phyloP scores from a whole-genome alignment of 2,329 filamentous ascomycete genomes.

The Cordyceps fumosorosea region DNA sequence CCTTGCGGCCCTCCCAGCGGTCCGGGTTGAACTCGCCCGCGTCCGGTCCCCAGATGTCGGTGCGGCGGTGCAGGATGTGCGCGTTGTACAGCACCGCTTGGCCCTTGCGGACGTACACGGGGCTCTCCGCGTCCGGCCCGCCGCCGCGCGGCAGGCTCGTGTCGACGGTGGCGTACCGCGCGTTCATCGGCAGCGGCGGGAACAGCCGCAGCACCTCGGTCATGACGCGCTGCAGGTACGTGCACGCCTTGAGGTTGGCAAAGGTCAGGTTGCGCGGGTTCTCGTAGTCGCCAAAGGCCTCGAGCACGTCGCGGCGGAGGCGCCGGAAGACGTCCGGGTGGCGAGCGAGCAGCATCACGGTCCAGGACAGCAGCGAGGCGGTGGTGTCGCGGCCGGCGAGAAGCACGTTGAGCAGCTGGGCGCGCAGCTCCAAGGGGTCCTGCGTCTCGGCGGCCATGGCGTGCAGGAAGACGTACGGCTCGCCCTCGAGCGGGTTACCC shows the following conservation, averaged over 20 bases:
- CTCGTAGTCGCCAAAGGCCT: slow-evolving; percentile 43
- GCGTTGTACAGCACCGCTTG: slow-evolving; percentile 27
- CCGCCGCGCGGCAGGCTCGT: slow-evolving; percentile 42
- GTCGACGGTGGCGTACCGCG: slow-evolving; percentile 36
- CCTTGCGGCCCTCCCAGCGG: slow-evolving; percentile 27
- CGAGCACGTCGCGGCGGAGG: slow-evolving; percentile 35
- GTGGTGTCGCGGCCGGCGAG: slow-evolving; percentile 52
- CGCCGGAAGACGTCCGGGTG: slow-evolving; percentile 35
- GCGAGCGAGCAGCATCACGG: slow-evolving; percentile 29
- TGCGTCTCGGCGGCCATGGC: slow-evolving; percentile 28
- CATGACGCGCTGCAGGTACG: slow-evolving; percentile 21
- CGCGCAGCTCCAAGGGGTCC: slow-evolving; percentile 21
- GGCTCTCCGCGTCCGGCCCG: slow-evolving; percentile 34
- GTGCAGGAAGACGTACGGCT: slow-evolving; percentile 27
- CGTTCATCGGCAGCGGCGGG: slow-evolving; percentile 38
- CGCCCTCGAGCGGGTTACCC: neutral
- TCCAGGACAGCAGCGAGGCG: slow-evolving; percentile 42
- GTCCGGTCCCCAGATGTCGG: slow-evolving; percentile 29
- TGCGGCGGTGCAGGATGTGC: slow-evolving; percentile 27
- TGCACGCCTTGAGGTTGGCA: slow-evolving; percentile 19
- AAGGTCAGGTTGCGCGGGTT: slow-evolving; percentile 21
- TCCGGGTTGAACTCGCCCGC: slow-evolving; percentile 24
- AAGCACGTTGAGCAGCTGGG: slow-evolving; percentile 30
- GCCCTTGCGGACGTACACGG: slow-evolving; percentile 40
- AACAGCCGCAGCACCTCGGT: slow-evolving; percentile 28